Evolutionary conservation across 768 basidiomycete species (phyloP).

Genomic region (Calvatia gigantea): DNA sequence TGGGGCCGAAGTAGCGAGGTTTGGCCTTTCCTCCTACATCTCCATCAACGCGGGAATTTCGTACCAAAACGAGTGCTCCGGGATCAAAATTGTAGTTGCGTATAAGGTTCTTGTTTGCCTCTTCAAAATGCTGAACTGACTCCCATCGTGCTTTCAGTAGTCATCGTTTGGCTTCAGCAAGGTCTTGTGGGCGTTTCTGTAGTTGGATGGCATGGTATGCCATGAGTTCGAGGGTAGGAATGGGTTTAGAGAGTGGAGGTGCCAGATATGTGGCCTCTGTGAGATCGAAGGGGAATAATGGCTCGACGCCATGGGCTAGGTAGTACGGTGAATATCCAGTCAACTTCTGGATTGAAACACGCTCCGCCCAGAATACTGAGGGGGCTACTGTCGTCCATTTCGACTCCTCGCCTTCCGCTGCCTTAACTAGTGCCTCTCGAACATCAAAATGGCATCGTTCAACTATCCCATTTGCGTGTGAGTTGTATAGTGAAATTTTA

Average conservation of each 20-base stretch:
- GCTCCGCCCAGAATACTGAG: conserved; percentile 29
- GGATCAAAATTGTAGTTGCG: conserved; percentile 14
- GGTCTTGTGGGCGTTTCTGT: conserved; percentile 20
- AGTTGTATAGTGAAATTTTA: conserved; percentile 37
- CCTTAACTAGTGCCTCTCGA: conserved; percentile 27
- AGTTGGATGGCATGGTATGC: conserved; percentile 22
- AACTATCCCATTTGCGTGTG: conserved; percentile 31
- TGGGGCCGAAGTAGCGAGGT: conserved; percentile 30
- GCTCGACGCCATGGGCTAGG: conserved; percentile 29
- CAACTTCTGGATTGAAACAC: conserved; percentile 24
- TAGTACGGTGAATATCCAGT: conserved; percentile 33
- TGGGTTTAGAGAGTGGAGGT: conserved; percentile 14
- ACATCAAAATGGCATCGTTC: conserved; percentile 27
- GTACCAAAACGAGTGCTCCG: conserved; percentile 28
- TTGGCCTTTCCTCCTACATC: conserved; percentile 23
- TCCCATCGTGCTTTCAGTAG: conserved; percentile 14
- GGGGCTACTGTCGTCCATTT: conserved; percentile 28
- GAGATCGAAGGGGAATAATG: conserved; percentile 29
- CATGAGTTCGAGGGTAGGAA: conserved; percentile 19
- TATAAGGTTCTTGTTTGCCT: conserved; percentile 14
- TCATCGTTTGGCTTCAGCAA: conserved; percentile 16
- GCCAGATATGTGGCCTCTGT: conserved; percentile 18
- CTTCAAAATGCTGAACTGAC: conserved; percentile 21
- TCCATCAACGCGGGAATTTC: conserved; percentile 26
- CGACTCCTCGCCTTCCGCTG: conserved; percentile 21